Base-by-base conservation (phyloP, 2,329 filamentous ascomycete species). In the Dryadomyces quercivorus region DNA sequence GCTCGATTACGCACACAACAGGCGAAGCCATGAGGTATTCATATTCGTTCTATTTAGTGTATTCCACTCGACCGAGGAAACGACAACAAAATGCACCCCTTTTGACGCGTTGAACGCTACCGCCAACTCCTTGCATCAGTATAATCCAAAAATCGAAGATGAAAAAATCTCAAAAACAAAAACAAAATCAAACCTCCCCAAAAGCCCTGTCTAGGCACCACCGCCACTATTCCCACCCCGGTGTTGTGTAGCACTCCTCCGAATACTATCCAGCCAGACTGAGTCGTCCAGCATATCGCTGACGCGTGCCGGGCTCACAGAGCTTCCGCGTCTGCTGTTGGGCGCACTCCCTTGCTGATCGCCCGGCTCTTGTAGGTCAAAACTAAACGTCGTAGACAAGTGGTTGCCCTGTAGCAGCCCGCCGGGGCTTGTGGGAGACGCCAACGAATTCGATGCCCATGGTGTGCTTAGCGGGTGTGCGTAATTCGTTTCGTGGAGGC, bases 221-320 rank as follows among this genome's bases (percentile, higher is more conserved):
- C 18, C 12, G 22, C n/a, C 31, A 36, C 43, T 12, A 5, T 59
- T 58, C 6, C 60, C 60, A 60, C 10, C 38, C 16, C 70, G 72
- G 52, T 72, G 71, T 53, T 77, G 78, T 53, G 90, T 95, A 61
- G 93, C 89, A 70, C 89, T 95, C 58, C 89, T 79, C 59, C 90
- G 78, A 60, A 96, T 90, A 73, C 88, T 95, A 70, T 95, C 88
- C 52, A 92, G 88, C 92, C 92, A 97, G 16, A 87, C 85, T 18
- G 88, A 93, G 63, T 92, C 87, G 63, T 93, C 88, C 54, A 97
- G 77, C 65, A 93, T 86, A 61, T 90, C 83, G 67, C 91, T 81
- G 61, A 94, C 86, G 63, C 90, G 85, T 50, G 84, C 80, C 51
- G 85, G 83, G 63, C 82, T 88, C 55, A 91, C 84, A 5, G 77